Percentiles rank a stretch among this genome's conserved stretches.
Conservation (phyloP, 805 yeast genomes). For the Candida nitratophila region DNA sequence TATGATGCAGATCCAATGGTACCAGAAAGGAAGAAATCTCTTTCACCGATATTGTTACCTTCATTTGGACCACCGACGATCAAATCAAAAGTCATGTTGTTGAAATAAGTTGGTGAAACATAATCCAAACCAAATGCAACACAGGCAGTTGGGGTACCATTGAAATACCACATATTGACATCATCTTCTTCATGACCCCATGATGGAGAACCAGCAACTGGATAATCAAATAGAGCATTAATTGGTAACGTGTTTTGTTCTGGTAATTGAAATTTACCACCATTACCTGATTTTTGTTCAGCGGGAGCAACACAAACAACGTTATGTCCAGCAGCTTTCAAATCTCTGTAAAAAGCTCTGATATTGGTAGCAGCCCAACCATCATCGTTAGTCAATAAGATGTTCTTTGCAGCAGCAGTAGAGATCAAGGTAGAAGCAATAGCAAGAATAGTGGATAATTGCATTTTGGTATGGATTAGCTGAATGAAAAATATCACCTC, state of each 20-base stretch:
- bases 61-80: slow-evolving; percentile 44
- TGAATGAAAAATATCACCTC: neutral
- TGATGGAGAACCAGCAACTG: slow-evolving; percentile 38
- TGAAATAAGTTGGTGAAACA: slow-evolving; percentile 34
- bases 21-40: slow-evolving; percentile 35
- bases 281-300: slow-evolving; percentile 41
- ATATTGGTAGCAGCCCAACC: slow-evolving; percentile 48
- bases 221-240: slow-evolving; percentile 40
- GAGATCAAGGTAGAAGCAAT: slow-evolving; percentile 1
- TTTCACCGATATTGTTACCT: slow-evolving; percentile 37
- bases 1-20: slow-evolving; percentile 43
- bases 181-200: slow-evolving; percentile 41
- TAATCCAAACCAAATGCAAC: slow-evolving; percentile 39
- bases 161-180: slow-evolving; percentile 40
- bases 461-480: neutral
- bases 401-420: slow-evolving; percentile 24
- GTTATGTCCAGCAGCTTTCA: slow-evolving; percentile 36
- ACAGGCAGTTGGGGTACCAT: slow-evolving; percentile 44
- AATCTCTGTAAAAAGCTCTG: slow-evolving; percentile 41
- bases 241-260: slow-evolving; percentile 27
- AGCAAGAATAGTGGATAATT: neutral
- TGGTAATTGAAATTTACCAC: slow-evolving; percentile 42
- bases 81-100: slow-evolving; percentile 33
- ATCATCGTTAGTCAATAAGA: slow-evolving; percentile 44
- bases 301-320: slow-evolving; percentile 43